Conservation (phyloP, 805 yeast genomes). For the Sugiyamaella smithiae region DNA sequence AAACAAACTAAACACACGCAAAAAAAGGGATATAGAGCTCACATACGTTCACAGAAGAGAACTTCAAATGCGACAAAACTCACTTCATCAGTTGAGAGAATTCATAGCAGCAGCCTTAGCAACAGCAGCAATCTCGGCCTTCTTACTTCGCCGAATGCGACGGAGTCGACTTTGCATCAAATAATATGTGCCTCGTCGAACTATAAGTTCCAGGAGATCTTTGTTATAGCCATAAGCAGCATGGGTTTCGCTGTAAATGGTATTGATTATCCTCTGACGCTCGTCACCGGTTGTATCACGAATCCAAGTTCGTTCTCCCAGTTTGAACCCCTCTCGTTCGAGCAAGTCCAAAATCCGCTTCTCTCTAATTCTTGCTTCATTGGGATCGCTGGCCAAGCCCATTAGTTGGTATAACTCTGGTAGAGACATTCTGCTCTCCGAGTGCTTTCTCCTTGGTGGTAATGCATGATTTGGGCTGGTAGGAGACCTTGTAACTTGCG, state of each 20-base stretch:
- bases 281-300: conserved; percentile 63
- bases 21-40: too few relatives aligned
- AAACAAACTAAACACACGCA: neutral
- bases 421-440: conserved; percentile 38
- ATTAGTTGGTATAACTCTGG: conserved; percentile 37
- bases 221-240: conserved; percentile 51
- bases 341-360: conserved; percentile 37
- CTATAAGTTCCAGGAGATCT: conserved; percentile 62
- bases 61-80: too few relatives aligned
- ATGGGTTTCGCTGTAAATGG: conserved; percentile 48
- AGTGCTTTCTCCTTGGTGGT: conserved; percentile 26
- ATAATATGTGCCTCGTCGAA: conserved; percentile 77
- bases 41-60: too few relatives aligned
- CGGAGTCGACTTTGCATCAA: conserved; percentile 76
- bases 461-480: neutral
- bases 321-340: conserved; percentile 58
- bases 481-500: neutral
- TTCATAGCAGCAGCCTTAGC: neutral
- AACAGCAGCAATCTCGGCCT: conserved; percentile 1
- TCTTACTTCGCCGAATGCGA: conserved; percentile 51
- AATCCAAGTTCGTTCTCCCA: conserved; percentile 82
- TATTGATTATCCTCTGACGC: conserved; percentile 48
- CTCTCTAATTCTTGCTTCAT: conserved; percentile 38
- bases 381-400: conserved; percentile 38
- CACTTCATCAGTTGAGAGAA: too few relatives aligned